Evolutionary conservation across 352 stramenopile species (phyloP).

Genomic region (Phytophthora syringae): DNA sequence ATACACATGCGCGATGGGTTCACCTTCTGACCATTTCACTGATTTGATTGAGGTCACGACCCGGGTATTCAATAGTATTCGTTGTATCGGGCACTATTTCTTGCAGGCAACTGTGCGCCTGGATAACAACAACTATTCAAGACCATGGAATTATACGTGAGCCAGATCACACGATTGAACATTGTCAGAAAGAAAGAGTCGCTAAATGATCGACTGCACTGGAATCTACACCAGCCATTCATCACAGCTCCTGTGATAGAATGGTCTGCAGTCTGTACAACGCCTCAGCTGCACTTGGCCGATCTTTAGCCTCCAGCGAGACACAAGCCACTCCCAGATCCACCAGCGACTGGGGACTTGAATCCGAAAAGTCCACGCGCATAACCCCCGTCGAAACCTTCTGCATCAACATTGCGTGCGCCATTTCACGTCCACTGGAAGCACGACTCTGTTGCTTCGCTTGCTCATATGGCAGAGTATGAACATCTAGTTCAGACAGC

Average conservation of each 20-base stretch:
- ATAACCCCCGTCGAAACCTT: constrained; percentile 28
- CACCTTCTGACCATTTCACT: too few relatives aligned
- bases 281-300: neutral
- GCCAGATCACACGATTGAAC: too few relatives aligned
- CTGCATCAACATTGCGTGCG: constrained; percentile 28
- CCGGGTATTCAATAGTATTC: too few relatives aligned
- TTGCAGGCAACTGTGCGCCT: too few relatives aligned
- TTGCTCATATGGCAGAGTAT: constrained; percentile 26
- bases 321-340: neutral
- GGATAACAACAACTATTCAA: too few relatives aligned
- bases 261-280: constrained; percentile 1
- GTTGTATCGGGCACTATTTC: too few relatives aligned
- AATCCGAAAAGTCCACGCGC: constrained; percentile 20
- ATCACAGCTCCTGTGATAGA: neutral
- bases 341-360: constrained; percentile 3
- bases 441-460: constrained; percentile 3
- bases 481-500: constrained; percentile 44
- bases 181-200: too few relatives aligned
- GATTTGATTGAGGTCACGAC: too few relatives aligned
- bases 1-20: too few relatives aligned
- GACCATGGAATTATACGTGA: too few relatives aligned
- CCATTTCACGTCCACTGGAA: neutral
- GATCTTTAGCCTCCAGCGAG: neutral
- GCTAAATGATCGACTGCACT: too few relatives aligned
- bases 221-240: neutral